A percentile compares a stretch with the other conserved stretches of the same genome.
phyloP scores from a whole-genome alignment of 2,329 filamentous ascomycete genomes.

The Arthrobotrys iridis region DNA sequence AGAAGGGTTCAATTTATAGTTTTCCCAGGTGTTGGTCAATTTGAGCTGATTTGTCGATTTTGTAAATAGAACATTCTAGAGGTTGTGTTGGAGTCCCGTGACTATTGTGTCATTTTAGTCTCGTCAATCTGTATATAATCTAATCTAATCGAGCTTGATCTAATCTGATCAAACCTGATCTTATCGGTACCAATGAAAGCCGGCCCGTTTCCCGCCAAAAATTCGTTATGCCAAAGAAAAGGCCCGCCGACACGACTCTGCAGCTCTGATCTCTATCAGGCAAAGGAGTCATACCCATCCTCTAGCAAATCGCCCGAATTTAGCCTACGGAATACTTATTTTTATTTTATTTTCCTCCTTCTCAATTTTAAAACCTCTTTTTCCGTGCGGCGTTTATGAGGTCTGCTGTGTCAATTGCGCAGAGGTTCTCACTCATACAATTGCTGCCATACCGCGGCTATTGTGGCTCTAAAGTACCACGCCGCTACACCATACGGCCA shows the following conservation, averaged over 20 bases:
- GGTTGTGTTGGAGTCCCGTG: neutral
- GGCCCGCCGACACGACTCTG: conserved; percentile 11
- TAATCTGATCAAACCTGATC: conserved; percentile 51
- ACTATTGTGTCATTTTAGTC: neutral
- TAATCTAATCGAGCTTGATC: neutral
- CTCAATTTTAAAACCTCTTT: no score
- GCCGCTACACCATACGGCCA: neutral
- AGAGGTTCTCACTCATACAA: conserved; percentile 26
- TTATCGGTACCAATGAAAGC: neutral
- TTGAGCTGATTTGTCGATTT: no score
- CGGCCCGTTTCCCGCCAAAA: conserved; percentile 34
- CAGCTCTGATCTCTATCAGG: no score
- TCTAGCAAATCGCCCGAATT: neutral
- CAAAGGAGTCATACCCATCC: conserved; percentile 42
- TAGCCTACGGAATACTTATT: neutral
- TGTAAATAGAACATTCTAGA: no score
- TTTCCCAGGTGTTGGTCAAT: no score
- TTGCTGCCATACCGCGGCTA: neutral
- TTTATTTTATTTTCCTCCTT: neutral
- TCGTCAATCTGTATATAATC: neutral
- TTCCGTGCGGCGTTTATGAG: no score
- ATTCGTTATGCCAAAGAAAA: no score
- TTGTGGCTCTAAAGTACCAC: neutral
- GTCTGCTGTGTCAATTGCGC: conserved; percentile 39
- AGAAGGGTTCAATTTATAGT: no score